Base-by-base conservation (phyloP, 1,284 basidiomycete genomes). In the Anthracocystis setariae region DNA sequence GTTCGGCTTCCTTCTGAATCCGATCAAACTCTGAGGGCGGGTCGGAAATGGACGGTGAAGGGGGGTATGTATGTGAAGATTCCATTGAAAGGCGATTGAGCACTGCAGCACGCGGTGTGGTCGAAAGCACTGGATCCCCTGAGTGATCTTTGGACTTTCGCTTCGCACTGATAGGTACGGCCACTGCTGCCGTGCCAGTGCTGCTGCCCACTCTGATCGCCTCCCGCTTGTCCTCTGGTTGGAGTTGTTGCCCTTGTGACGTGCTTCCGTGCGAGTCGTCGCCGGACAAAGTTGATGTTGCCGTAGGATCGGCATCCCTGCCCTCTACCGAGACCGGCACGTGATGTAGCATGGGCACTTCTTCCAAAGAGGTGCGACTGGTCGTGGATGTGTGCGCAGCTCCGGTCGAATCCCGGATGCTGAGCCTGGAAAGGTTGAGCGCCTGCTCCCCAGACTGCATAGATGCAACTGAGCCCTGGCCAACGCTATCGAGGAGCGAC, bases 361-460 rank as follows among this genome's bases (percentile, higher is more conserved):
- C 59, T 12, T 72, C 57, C 21, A 72, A 59, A 33, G 69, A 66
- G n/a, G 46, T 59, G 43, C 51, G 46, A 8, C 50, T 39, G 8
- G 37, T 35, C 5, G 37, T 39, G 7, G 48, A 24, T 7, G 45
- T 48, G 20, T 66, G 51, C 5, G 55, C 40, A 1, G 58, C 39
- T 8, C 69, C 59, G 4, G 69, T 72, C 3, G 69, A 72, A 27
- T 72, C 69, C 21, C 54, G 63, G 15, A 72, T 72, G 52, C 63
- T 66, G 4, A 71, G 39, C 44, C 44, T 65, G 3, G 68, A 57
- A 8, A 65, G 43, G 21, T 52, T 51, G 45, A 61, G 53, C 24
- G 45, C 45, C n/a, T 29, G 32, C 5, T 71, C 68, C 2, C 46
- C 53, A 17, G 57, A 45, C 25, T 56, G 64, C 35, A 61, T 32